These are phyloP conservation scores for Penicillium riverlandense DNA, from an alignment of 495 filamentous ascomycete genomes.

Conservation along the genomic window DNA sequence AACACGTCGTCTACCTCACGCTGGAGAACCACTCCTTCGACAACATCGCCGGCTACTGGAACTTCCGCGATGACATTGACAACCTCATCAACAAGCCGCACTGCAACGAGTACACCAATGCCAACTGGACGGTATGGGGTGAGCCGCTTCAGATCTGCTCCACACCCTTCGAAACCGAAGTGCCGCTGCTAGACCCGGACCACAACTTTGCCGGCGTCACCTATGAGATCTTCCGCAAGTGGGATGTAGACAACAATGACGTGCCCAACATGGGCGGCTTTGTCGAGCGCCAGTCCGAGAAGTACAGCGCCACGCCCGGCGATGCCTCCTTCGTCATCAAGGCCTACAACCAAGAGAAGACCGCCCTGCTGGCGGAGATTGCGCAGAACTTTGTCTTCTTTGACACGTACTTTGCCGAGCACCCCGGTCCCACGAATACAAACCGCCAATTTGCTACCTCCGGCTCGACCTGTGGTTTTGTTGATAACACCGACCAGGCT, in stretches of 20 bases:
- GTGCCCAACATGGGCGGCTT: slow-evolving; percentile 36
- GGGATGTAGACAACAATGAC: slow-evolving; percentile 28
- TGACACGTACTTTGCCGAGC: slow-evolving; percentile 34
- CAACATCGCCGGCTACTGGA: slow-evolving; percentile 38
- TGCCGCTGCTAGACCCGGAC: slow-evolving; percentile 32
- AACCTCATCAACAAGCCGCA: slow-evolving; percentile 25
- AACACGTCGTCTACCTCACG: slow-evolving; percentile 38
- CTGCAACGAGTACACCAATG: slow-evolving; percentile 38
- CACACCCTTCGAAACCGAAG: slow-evolving; percentile 30
- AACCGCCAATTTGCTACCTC: slow-evolving; percentile 35
- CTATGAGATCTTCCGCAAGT: slow-evolving; percentile 37
- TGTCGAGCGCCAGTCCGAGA: slow-evolving; percentile 36
- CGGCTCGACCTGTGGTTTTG: slow-evolving; percentile 25
- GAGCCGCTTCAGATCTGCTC: slow-evolving; percentile 35
- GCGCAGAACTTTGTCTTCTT: slow-evolving; percentile 35
- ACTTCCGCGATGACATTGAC: slow-evolving; percentile 34
- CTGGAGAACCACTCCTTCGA: slow-evolving; percentile 42
- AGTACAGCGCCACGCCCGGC: slow-evolving; percentile 30
- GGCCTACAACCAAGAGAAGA: slow-evolving; percentile 31
- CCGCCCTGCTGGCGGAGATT: slow-evolving; percentile 25
- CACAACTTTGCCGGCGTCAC: slow-evolving; percentile 35
- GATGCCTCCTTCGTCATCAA: slow-evolving; percentile 35
- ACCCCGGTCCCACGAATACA: slow-evolving; percentile 32
- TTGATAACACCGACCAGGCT: slow-evolving; percentile 25
- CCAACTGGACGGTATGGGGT: slow-evolving; percentile 35